Base-by-base conservation (phyloP, 176 grass and related monocot species). In the Puya raimondii region DNA sequence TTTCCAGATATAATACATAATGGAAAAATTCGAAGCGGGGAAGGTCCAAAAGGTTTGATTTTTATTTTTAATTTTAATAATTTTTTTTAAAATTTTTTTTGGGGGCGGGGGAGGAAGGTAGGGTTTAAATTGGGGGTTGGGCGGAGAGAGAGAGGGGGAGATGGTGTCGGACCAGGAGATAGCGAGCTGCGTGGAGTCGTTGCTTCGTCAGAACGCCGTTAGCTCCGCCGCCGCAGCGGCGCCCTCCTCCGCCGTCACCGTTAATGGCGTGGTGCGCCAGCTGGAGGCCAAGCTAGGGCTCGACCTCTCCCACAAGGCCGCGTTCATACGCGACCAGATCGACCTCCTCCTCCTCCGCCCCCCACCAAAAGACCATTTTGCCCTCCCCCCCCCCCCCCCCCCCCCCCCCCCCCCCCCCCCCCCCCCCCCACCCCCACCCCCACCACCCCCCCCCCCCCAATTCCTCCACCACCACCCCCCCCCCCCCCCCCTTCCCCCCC, bases 131-230 rank as follows among this genome's bases (percentile, higher is more conserved):
- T 42, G 33, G 33, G 33, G 33, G 33, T 7, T 7, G 33, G 33
- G 33, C 29, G 33, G 33, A 42, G 33, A 42, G 33, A 42, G 33
- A 42, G 33, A 42, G 33, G 4, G 33, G 33, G 33, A 61, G 21
- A 90, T 92, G 94, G 78, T 91, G 64, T 92, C 87, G 49, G 87
- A 99, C 78, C 87, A 99, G 70, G 89, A 99, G 77, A 81, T 99
- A 48, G 87, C 86, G 23, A 69, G 79, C 68, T 99, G 80, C 63
- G 87, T 99, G 67, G 84, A 91, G 75, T 77, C 82, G n/a, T 9
- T 93, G 10, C 86, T 99, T 49, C 84, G 82, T 16, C 94, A 88
- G 72, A 77, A 64, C 49, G 88, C 68, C 8, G 33, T 72, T 21
- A 27, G 64, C 65, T 47, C 74, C 18, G 64, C 25, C 9, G 80